Base-by-base conservation (phyloP, 805 yeast species). In the Starmera quercuum region DNA sequence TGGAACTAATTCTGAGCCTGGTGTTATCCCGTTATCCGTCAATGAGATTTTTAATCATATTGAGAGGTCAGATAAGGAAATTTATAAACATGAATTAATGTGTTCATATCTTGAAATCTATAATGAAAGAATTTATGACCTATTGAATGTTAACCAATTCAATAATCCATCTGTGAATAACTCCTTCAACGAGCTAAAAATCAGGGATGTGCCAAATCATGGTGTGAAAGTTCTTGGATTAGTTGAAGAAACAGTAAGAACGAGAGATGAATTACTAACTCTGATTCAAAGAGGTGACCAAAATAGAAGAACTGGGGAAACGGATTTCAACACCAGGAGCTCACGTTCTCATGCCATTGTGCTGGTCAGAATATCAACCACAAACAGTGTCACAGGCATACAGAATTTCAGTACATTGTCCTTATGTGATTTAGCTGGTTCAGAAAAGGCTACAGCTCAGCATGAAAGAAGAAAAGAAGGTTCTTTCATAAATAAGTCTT, bases 341-440 rank as follows among this genome's bases (percentile, higher is more conserved):
- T 85, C 96, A 0, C 71, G 98, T 43, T 84, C 95, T 2, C 98
- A 90, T 55, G 95, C 97, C 0, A 79, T 90, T 16, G 75, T 90
- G 7, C 78, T 83, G 53, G 67, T 92, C 15, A 64, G 76, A 37
- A 52, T 90, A 13, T 62, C 63, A 3, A 54, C 64, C 5, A 61
- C 66, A 2, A 72, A 71, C 52, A 35, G 61, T 10, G 41, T 49
- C 1, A 56, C 63, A 10, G 68, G 66, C 5, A 38, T 42, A n/a
- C 54, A 54, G 21, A 60, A 58, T 12, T 57, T 64, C 25, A 71
- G 87, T 23, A 77, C 86, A 0, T 71, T 90, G 21, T 84, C 90
- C 22, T 66, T 90, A 36, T 90, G 97, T 63, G 98, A 90, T 59
- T 69, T 90, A 49, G 98, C 98, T 0, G 98, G 98, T 20, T 83